A percentile compares a stretch with the other conserved stretches of the same genome.
These are phyloP conservation scores for Jamesozyma gamospora DNA, from an alignment of 805 yeast genomes.

Conservation along the genomic window DNA sequence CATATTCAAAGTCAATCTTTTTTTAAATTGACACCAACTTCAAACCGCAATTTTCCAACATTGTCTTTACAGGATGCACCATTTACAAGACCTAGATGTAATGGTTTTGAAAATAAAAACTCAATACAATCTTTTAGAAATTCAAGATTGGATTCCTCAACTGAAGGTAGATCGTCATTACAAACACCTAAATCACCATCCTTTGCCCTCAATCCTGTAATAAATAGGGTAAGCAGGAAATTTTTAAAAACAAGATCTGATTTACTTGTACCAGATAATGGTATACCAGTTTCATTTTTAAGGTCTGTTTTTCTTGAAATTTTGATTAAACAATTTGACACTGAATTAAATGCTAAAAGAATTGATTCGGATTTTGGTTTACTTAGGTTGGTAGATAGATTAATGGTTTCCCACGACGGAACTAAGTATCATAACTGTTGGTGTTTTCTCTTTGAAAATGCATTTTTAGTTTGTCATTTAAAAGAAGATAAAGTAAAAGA, in stretches of 20 bases:
- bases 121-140: neutral
- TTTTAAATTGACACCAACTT: constrained; percentile 1
- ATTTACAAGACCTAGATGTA: neutral
- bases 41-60: neutral
- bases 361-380: constrained; percentile 29
- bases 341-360: constrained; percentile 15
- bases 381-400: constrained; percentile 29
- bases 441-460: constrained; percentile 29
- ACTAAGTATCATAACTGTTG: constrained; percentile 18
- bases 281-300: constrained; percentile 11
- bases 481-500: constrained; percentile 3
- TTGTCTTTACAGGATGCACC: constrained; percentile 4
- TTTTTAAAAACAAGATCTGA: neutral
- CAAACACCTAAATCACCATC: neutral
- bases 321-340: constrained; percentile 13
- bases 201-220: neutral
- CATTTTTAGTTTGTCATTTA: constrained; percentile 12
- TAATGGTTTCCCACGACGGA: constrained; percentile 26
- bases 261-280: neutral
- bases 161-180: too few relatives aligned
- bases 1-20: constrained; percentile 4
- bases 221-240: neutral
- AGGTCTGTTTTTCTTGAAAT: constrained; percentile 20
- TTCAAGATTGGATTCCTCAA: too few relatives aligned
- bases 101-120: too few relatives aligned